phyloP scores from a whole-genome alignment of 2,329 filamentous ascomycete genomes.

The Exophiala sp. region DNA sequence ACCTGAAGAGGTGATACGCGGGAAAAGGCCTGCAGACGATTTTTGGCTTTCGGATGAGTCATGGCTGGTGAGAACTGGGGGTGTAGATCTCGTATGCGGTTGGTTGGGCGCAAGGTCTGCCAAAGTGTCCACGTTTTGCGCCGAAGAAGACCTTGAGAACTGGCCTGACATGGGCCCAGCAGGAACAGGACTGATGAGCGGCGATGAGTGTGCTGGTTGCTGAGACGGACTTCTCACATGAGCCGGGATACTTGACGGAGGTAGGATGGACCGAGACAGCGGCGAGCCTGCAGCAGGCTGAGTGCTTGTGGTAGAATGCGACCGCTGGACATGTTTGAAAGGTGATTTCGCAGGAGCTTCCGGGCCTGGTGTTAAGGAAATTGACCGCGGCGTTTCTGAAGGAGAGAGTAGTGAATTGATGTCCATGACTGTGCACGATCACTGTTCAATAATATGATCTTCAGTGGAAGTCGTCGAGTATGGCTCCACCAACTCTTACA shows the following conservation, averaged over 20 bases:
- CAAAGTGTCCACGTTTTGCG: conserved; percentile 48
- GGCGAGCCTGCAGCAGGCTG: conserved; percentile 37
- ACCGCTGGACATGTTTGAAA: conserved; percentile 37
- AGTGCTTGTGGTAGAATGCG: conserved; percentile 30
- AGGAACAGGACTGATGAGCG: conserved; percentile 37
- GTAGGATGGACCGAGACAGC: conserved; percentile 37
- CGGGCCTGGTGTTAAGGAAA: conserved; percentile 26
- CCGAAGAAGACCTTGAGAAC: conserved; percentile 41
- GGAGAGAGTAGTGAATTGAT: conserved; percentile 28
- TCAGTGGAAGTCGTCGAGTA: background rate
- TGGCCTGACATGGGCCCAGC: conserved; percentile 35
- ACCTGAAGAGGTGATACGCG: conserved; percentile 16
- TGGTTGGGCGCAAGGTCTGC: conserved; percentile 47
- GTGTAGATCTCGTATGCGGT: conserved; percentile 39
- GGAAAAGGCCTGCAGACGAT: conserved; percentile 15
- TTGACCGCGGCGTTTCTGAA: conserved; percentile 15
- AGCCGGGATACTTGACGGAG: conserved; percentile 28
- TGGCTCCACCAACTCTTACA: conserved; percentile 14
- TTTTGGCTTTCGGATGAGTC: conserved; percentile 42
- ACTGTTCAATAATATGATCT: background rate
- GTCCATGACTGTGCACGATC: conserved; percentile 18
- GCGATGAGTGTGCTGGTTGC: conserved; percentile 37
- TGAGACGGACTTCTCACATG: conserved; percentile 40
- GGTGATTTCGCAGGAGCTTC: conserved; percentile 36
- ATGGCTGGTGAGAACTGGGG: conserved; percentile 37